Base-by-base conservation (phyloP, 495 filamentous ascomycete species). In the Penicillium ucsense region DNA sequence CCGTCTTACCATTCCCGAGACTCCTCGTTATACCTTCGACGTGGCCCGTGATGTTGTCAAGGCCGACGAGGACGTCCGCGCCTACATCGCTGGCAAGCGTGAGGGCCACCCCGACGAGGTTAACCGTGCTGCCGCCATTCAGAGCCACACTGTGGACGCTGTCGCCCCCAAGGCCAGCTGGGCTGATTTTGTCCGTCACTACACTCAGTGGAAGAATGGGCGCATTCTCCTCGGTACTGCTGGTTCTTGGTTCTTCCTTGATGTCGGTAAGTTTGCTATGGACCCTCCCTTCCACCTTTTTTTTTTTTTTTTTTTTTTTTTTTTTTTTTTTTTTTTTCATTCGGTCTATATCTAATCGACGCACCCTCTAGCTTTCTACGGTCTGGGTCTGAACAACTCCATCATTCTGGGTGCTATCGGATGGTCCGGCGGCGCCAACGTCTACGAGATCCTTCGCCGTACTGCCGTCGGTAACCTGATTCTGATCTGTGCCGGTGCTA, bases 1-100 rank as follows among this genome's bases (percentile, higher is more conserved):
- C 66, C 88, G 89, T 39, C 74, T 95, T 4, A 94, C 89, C 29
- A 94, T 95, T 53, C 89, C 89, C 27, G 86, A 90, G 64, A 80
- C 88, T 52, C 84, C 75, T 35, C 81, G 85, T 32, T 89, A 87
- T 63, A 95, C 88, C 33, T 91, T 94, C 53, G 87, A 92, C 59
- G 80, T 94, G 7, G 72, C 75, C 35, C 78, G 74, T 32, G 86
- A 94, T 56, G 74, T 86, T 34, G 73, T 84, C 58, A 78, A 88
- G 66, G 85, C 74, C 35, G 72, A 71, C 50, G 74, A 74, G 27
- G 85, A 89, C 53, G 77, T 82, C 48, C 72, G 79, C 52, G 79
- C 79, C 8, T 85, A 84, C 58, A 74, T 84, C 8, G 63, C 61
- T 10, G 79, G 79, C 46, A 66, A 75, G 52, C 38, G 46, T 8